Base-by-base conservation (phyloP, 2,329 filamentous ascomycete species). In the Escovopsis sp. region DNA sequence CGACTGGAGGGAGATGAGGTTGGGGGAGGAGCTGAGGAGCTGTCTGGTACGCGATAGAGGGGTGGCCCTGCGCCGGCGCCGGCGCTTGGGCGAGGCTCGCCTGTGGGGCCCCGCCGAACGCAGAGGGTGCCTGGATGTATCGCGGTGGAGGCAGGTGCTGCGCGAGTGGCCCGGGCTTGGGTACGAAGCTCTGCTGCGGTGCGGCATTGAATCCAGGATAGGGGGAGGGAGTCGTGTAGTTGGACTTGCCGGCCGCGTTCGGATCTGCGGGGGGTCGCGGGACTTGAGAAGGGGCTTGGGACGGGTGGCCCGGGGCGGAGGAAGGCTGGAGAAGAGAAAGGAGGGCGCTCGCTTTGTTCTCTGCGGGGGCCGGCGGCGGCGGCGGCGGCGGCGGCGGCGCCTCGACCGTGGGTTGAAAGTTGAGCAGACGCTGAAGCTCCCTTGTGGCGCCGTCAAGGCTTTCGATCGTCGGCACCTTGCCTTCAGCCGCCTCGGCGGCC, bases 141-240 rank as follows among this genome's bases (percentile, higher is more conserved):
- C 71, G 72, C 25, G 72, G 72, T 10, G 72, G 54, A 9, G 71
- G 68, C 41, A 74, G 71, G 1, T 69, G 69, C 40, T 66, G 61
- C 24, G 54, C 48, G 14, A 59, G 46, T 7, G 20, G 29, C 10
- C 37, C 20, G 50, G 47, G 24, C 51, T 47, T 25, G 51, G 50
- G 16, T 35, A 51, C 29, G 51, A 51, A 34, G 43, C 50, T 36
- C 48, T 54, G 39, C 48, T 54, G 39, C 48, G 48, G 16, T 47
- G 39, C 27, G 65, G 64, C 25, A 69, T 35, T 16, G 8, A 68
- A 34, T 60, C 55, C 35, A 60, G 55, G 12, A 70, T 64, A 39
- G 72, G 69, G 43, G 72, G 68, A 52, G 75, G 7, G 77, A 75
- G 35, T 71, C 74, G 34, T 62, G 64, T 12, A 77, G 74, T 52